phyloP scores from a whole-genome alignment of 768 basidiomycete species.

The Tylopilus sp. region DNA sequence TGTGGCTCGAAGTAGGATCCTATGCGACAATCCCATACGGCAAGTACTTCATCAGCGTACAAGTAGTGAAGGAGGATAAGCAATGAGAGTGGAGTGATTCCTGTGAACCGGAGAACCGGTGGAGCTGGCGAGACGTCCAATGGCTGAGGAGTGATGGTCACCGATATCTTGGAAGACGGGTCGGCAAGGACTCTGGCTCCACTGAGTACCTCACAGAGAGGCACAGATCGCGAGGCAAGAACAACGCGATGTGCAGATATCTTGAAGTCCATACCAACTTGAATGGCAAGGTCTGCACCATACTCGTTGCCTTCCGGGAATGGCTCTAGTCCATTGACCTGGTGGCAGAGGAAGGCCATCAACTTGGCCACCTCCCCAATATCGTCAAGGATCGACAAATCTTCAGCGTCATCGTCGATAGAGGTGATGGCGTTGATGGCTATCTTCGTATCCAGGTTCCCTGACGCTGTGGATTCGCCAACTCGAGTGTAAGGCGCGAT shows the following conservation, averaged over 20 bases:
- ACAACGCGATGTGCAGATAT: slow-evolving; percentile 66
- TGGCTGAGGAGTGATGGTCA: slow-evolving; percentile 22
- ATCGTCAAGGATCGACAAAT: slow-evolving; percentile 36
- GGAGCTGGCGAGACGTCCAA: neutral
- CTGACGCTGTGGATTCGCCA: neutral
- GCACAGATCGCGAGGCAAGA: slow-evolving; percentile 56
- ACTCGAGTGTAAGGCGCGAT: slow-evolving; percentile 69
- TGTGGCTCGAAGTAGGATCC: slow-evolving; percentile 40
- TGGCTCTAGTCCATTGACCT: neutral
- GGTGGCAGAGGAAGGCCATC: slow-evolving; percentile 9
- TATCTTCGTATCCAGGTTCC: neutral
- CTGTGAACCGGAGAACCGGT: slow-evolving; percentile 36
- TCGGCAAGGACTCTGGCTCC: slow-evolving; percentile 31
- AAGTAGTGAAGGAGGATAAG: slow-evolving; percentile 80
- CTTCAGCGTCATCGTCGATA: slow-evolving; percentile 38
- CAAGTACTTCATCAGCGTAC: slow-evolving; percentile 82
- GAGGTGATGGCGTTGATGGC: neutral
- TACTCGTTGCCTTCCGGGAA: slow-evolving; percentile 28
- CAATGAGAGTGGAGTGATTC: slow-evolving; percentile 61
- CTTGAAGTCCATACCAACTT: slow-evolving; percentile 38
- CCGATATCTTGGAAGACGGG: slow-evolving; percentile 25
- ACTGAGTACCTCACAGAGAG: slow-evolving; percentile 42
- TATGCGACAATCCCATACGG: slow-evolving; percentile 81
- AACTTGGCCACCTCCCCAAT: slow-evolving; percentile 30
- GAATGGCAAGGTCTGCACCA: slow-evolving; percentile 64